These are phyloP conservation scores for Pseudogymnoascus sp. DNA, from an alignment of 2,329 filamentous ascomycete genomes.

Conservation along the genomic window DNA sequence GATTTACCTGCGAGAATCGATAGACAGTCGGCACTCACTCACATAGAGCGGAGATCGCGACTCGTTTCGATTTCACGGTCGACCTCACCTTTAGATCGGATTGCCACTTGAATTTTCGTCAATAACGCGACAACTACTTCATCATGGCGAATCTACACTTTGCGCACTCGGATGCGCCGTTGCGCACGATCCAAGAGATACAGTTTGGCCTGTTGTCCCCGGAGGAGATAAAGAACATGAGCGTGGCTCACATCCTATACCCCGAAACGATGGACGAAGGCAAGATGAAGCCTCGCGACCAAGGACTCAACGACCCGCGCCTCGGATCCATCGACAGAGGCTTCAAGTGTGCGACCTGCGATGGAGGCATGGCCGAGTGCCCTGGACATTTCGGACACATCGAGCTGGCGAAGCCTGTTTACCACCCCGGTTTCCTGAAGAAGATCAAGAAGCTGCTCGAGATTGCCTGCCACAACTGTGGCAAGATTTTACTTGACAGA, in stretches of 20 bases:
- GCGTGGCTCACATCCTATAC: slow-evolving; percentile 89
- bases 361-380: slow-evolving; percentile 91
- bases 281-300: slow-evolving; percentile 79
- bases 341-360: slow-evolving; percentile 93
- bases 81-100: not conserved
- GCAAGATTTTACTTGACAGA: slow-evolving; percentile 94
- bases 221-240: slow-evolving; percentile 99
- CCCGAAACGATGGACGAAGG: slow-evolving; percentile 99
- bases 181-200: slow-evolving; percentile 97
- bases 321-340: slow-evolving; percentile 94
- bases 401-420: slow-evolving; percentile 92
- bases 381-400: slow-evolving; percentile 98
- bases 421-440: slow-evolving; percentile 89
- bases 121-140: slow-evolving; percentile 17
- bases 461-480: slow-evolving; percentile 98
- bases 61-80: not conserved
- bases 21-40: not conserved
- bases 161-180: slow-evolving; percentile 83
- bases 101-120: slow-evolving; percentile 7
- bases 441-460: slow-evolving; percentile 99
- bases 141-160: slow-evolving; percentile 91
- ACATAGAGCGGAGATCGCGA: not conserved
- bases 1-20: not conserved
- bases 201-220: slow-evolving; percentile 97
- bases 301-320: slow-evolving; percentile 89